These are phyloP conservation scores for Mycogone perniciosa DNA, from an alignment of 2,329 filamentous ascomycete species.

Conservation along the genomic window DNA sequence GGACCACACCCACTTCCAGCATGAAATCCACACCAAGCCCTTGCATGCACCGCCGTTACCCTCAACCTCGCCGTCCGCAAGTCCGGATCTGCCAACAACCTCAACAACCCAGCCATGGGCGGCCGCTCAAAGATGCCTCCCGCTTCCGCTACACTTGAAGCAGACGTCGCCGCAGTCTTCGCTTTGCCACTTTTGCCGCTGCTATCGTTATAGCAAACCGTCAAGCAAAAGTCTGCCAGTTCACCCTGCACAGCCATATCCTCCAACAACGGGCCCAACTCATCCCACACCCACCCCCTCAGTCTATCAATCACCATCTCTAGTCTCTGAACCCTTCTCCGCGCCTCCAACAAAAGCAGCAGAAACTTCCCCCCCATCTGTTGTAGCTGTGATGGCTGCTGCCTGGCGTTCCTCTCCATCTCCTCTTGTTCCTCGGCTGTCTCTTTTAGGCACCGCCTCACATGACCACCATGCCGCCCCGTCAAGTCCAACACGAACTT, in stretches of 20 bases:
- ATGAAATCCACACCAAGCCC: conserved; percentile 39
- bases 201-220: conserved; percentile 5
- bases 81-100: conserved; percentile 40
- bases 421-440: conserved; percentile 15
- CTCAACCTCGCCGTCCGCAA: conserved; percentile 34
- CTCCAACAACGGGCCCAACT: conserved; percentile 23
- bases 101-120: conserved; percentile 31
- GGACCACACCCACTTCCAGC: conserved; percentile 11
- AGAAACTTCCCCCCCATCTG: conserved; percentile 9
- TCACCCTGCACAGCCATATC: conserved; percentile 28
- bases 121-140: conserved; percentile 21
- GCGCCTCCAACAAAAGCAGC: conserved; percentile 19
- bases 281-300: conserved; percentile 26
- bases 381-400: not conserved
- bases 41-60: conserved; percentile 30
- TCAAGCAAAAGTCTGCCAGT: conserved; percentile 20
- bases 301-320: conserved; percentile 25
- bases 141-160: conserved; percentile 14
- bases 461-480: conserved; percentile 22
- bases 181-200: not conserved
- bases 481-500: conserved; percentile 25
- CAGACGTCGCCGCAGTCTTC: conserved; percentile 3
- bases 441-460: conserved; percentile 20
- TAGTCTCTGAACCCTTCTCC: conserved; percentile 23
- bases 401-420: not conserved